phyloP scores from a whole-genome alignment of 495 filamentous ascomycete species.

The Talaromyces liani region DNA sequence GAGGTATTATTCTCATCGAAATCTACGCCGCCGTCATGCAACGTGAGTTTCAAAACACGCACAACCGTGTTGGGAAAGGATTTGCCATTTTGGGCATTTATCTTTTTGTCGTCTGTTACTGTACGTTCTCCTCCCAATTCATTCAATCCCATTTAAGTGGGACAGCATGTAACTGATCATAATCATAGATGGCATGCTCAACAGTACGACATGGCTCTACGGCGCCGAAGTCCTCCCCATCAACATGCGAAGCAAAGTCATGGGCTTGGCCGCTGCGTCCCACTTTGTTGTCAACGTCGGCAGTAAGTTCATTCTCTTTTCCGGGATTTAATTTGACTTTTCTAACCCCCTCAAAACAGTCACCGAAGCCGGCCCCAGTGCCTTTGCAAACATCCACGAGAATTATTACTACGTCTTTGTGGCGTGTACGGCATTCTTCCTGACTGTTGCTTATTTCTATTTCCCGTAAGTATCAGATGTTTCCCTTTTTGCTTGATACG shows the following conservation, averaged over 20 bases:
- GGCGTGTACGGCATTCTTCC: slow-evolving; percentile 42
- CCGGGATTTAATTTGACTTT: neutral
- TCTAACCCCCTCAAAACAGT: slow-evolving; percentile 18
- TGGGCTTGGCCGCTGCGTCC: slow-evolving; percentile 49
- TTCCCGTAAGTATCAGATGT: slow-evolving; percentile 35
- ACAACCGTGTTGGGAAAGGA: slow-evolving; percentile 50
- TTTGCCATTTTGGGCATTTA: slow-evolving; percentile 56
- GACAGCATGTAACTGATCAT: slow-evolving; percentile 7
- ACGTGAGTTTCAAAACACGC: slow-evolving; percentile 44
- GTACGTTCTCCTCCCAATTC: slow-evolving; percentile 15
- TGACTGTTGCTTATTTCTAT: slow-evolving; percentile 44
- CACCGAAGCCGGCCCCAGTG: slow-evolving; percentile 51
- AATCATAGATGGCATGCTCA: slow-evolving; percentile 45
- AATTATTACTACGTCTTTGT: slow-evolving; percentile 58
- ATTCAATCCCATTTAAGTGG: too few relatives aligned
- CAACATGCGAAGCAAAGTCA: slow-evolving; percentile 48
- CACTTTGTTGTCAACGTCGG: slow-evolving; percentile 55
- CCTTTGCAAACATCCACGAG: slow-evolving; percentile 50
- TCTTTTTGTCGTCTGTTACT: slow-evolving; percentile 49
- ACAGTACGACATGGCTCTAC: slow-evolving; percentile 55
- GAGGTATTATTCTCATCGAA: slow-evolving; percentile 44
- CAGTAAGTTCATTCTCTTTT: slow-evolving; percentile 20
- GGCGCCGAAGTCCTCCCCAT: slow-evolving; percentile 53
- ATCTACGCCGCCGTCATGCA: slow-evolving; percentile 57
- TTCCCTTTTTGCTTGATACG: neutral